phyloP scores from a whole-genome alignment of 441 rosid genomes.

The Kokia cookei region DNA sequence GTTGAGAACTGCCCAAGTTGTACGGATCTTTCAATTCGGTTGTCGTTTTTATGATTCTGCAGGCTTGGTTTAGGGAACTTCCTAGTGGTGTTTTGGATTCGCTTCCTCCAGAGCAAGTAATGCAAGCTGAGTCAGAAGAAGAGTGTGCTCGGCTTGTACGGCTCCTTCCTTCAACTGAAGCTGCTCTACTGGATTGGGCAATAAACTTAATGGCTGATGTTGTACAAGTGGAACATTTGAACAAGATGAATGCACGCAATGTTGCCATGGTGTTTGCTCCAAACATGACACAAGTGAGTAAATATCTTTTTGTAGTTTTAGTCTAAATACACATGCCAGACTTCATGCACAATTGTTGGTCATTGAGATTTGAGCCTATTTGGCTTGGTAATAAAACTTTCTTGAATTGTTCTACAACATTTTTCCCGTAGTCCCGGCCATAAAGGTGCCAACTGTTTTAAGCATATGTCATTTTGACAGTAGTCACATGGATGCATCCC shows the following conservation, averaged over 20 bases:
- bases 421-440: neutral
- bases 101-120: slow-evolving; percentile 54
- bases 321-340: neutral
- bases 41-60: neutral
- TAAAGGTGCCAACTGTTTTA: neutral
- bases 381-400: neutral
- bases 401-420: neutral
- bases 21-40: neutral
- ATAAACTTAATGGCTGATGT: slow-evolving; percentile 74
- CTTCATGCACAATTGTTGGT: neutral
- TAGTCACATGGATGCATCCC: neutral
- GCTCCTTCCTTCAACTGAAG: slow-evolving; percentile 61
- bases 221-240: slow-evolving; percentile 52
- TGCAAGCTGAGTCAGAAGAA: slow-evolving; percentile 61
- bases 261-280: slow-evolving; percentile 73
- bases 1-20: neutral
- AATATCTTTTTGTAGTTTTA: neutral
- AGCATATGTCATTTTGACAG: neutral
- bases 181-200: slow-evolving; percentile 63
- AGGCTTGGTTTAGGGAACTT: slow-evolving; percentile 88
- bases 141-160: slow-evolving; percentile 53
- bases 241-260: slow-evolving; percentile 73
- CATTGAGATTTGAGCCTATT: neutral
- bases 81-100: slow-evolving; percentile 66
- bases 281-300: slow-evolving; percentile 70